These are phyloP conservation scores for Calonectria leucothoes DNA, from an alignment of 2,329 filamentous ascomycete genomes.

Conservation along the genomic window DNA sequence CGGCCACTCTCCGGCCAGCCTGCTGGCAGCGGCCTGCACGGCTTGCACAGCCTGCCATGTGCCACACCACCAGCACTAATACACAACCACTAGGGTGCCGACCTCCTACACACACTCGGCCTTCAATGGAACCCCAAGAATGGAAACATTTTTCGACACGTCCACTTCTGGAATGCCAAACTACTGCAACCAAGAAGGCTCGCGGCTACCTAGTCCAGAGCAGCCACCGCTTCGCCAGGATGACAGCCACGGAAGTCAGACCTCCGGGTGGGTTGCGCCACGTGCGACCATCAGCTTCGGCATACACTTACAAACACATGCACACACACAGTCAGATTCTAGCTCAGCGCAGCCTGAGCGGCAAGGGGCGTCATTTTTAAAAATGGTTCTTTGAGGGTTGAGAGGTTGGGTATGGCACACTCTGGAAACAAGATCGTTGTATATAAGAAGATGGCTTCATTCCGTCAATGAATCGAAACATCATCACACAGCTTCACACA, in stretches of 20 bases:
- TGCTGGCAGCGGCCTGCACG: not conserved
- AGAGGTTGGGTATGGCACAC: not conserved
- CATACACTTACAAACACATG: not conserved
- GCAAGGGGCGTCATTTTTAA: not conserved
- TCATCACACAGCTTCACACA: conserved; percentile 26
- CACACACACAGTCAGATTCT: conserved; percentile 1
- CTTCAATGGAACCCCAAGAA: not conserved
- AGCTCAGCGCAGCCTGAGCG: not conserved
- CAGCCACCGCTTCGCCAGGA: conserved; percentile 3
- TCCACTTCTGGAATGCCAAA: not conserved
- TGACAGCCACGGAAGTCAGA: conserved; percentile 13
- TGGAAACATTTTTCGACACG: not conserved
- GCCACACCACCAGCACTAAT: conserved; percentile 7
- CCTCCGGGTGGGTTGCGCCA: conserved; percentile 1
- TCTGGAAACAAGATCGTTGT: not conserved
- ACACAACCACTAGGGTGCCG: not conserved
- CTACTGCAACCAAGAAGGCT: not conserved
- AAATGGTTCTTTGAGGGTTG: not conserved
- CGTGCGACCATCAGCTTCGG: conserved; percentile 4
- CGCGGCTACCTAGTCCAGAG: not conserved
- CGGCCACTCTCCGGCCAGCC: conserved; percentile 5
- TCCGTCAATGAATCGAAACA: conserved; percentile 29
- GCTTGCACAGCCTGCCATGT: conserved; percentile 6
- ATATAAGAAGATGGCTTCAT: conserved; percentile 39
- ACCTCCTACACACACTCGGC: not conserved